These are phyloP conservation scores for Globisporangium paroecandrum DNA, from an alignment of 352 stramenopile species.

Conservation along the genomic window DNA sequence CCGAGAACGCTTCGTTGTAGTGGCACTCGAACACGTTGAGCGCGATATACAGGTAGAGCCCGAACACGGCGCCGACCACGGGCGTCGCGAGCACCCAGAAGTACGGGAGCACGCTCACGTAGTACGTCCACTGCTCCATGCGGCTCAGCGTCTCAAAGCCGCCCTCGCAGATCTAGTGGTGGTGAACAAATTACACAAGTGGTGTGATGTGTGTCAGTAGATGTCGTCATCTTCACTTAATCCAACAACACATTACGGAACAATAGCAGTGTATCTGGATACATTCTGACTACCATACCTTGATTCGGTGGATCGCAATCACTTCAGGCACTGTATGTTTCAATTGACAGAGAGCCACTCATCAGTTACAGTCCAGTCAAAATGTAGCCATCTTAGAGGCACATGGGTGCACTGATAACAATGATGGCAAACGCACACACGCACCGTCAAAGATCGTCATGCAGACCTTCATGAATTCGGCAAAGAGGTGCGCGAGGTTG, in stretches of 20 bases:
- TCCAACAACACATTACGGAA: background rate
- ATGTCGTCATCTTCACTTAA: background rate
- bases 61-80: slow-evolving; percentile 77
- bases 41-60: slow-evolving; percentile 79
- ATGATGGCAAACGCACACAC: background rate
- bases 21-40: slow-evolving; percentile 84
- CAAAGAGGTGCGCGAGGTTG: slow-evolving; percentile 55
- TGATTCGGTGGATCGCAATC: slow-evolving; percentile 75
- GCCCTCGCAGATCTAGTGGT: slow-evolving; percentile 54
- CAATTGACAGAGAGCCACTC: background rate
- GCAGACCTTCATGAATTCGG: slow-evolving; percentile 63
- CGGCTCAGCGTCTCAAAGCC: slow-evolving; percentile 58
- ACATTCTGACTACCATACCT: slow-evolving; percentile 25
- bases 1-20: slow-evolving; percentile 90
- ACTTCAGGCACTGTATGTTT: slow-evolving; percentile 62
- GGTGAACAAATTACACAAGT: background rate
- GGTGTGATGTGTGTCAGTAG: background rate
- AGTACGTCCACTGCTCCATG: slow-evolving; percentile 81
- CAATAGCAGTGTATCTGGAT: background rate
- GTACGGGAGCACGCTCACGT: slow-evolving; percentile 83
- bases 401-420: background rate
- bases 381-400: slow-evolving; percentile 7
- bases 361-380: slow-evolving; percentile 2
- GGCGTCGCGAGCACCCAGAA: slow-evolving; percentile 84
- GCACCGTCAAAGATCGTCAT: slow-evolving; percentile 86